A percentile compares a stretch with the other conserved stretches of the same genome.
These are phyloP conservation scores for Rickenella mellea DNA, from an alignment of 768 basidiomycete species.

Conservation along the genomic window DNA sequence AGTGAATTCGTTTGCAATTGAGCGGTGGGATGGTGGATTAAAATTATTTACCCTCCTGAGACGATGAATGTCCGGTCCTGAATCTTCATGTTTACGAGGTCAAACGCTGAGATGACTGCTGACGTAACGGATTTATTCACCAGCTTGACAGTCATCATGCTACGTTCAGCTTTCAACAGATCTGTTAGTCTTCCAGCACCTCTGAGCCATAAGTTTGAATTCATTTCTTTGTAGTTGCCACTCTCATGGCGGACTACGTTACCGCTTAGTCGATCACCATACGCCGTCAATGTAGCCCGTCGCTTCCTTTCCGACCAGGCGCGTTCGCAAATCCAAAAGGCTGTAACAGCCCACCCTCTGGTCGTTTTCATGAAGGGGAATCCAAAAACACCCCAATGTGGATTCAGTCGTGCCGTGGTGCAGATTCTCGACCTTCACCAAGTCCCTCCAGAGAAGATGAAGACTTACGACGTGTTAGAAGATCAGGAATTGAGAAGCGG, in stretches of 20 bases:
- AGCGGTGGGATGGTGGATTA: background rate
- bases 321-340: slow-evolving; percentile 57
- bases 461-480: slow-evolving; percentile 84
- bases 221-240: background rate
- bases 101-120: background rate
- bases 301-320: slow-evolving; percentile 57
- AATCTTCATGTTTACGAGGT: slow-evolving; percentile 37
- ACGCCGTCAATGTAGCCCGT: slow-evolving; percentile 9
- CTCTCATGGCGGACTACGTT: no score
- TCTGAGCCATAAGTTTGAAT: no score
- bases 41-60: slow-evolving; percentile 40
- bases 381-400: slow-evolving; percentile 78
- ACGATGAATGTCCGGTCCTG: slow-evolving; percentile 44
- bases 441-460: slow-evolving; percentile 71
- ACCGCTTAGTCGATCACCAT: no score
- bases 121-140: no score
- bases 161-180: slow-evolving; percentile 33
- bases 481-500: slow-evolving; percentile 74
- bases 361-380: slow-evolving; percentile 99
- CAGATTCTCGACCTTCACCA: slow-evolving; percentile 84
- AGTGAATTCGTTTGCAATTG: background rate
- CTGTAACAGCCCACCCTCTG: slow-evolving; percentile 66
- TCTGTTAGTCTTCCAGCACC: no score
- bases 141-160: no score
- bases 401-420: slow-evolving; percentile 90